Conservation (phyloP, 208 protist genomes). For the Spironucleus salmonicida region DNA sequence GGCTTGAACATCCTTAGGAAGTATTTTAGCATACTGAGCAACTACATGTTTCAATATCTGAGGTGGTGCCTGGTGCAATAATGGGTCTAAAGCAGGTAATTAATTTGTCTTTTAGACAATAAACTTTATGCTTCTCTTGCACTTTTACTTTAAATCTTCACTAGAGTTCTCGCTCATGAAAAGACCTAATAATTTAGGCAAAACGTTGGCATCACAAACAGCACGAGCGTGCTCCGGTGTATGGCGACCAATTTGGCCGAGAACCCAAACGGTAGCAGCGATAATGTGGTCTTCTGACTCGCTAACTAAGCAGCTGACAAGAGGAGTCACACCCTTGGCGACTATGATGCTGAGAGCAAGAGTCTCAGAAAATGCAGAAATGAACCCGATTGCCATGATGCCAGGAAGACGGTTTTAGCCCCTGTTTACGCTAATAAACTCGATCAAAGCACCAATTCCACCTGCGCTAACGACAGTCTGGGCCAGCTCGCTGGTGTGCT, state of each 20-base stretch:
- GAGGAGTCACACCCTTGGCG: slow-evolving; percentile 64
- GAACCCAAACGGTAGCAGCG: slow-evolving; percentile 68
- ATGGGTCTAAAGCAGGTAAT: slow-evolving; percentile 75
- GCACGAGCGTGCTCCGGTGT: slow-evolving; percentile 82
- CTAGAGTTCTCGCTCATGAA: slow-evolving; percentile 64
- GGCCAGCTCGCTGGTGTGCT: slow-evolving; percentile 85
- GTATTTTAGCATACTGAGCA: slow-evolving; percentile 86
- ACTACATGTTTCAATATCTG: slow-evolving; percentile 81
- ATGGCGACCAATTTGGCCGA: slow-evolving; percentile 82
- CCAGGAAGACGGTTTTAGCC: slow-evolving; percentile 72
- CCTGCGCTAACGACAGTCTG: slow-evolving; percentile 85
- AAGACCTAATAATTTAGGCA: slow-evolving; percentile 68
- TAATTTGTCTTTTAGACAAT: slow-evolving; percentile 82
- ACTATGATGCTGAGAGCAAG: slow-evolving; percentile 81
- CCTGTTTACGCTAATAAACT: slow-evolving; percentile 73
- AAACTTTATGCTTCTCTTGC: slow-evolving; percentile 76
- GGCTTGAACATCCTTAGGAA: slow-evolving; percentile 79
- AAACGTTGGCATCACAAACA: slow-evolving; percentile 75
- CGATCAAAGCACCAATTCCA: slow-evolving; percentile 81
- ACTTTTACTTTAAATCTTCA: slow-evolving; percentile 78
- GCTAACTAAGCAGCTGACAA: slow-evolving; percentile 66
- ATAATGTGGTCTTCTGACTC: slow-evolving; percentile 79
- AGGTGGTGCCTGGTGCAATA: slow-evolving; percentile 70
- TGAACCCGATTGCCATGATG: slow-evolving; percentile 92
- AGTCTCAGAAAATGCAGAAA: slow-evolving; percentile 83